These are phyloP conservation scores for Metroxylon sagu DNA, from an alignment of 176 grass and related monocot genomes.

Conservation along the genomic window DNA sequence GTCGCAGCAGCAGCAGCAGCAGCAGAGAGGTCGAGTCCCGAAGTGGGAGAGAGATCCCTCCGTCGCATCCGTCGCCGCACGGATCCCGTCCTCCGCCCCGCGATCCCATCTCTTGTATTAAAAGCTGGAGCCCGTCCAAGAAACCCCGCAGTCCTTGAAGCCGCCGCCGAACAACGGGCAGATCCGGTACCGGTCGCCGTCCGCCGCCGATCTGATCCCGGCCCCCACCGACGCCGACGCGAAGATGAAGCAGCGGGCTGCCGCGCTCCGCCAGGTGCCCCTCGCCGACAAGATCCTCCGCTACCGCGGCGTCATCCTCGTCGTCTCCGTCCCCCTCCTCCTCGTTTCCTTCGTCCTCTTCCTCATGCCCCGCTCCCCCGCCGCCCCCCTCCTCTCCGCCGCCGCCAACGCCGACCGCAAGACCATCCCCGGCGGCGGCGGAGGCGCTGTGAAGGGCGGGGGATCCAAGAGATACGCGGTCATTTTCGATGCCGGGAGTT, in stretches of 20 bases:
- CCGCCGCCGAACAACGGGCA: constrained; percentile 58
- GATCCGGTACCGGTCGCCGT: constrained; percentile 82
- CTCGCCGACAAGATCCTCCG: constrained; percentile 60
- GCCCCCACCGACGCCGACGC: constrained; percentile 17
- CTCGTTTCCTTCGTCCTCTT: constrained; percentile 69
- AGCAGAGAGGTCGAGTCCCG: too few relatives aligned
- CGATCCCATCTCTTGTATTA: too few relatives aligned
- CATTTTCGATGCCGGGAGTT: constrained; percentile 94
- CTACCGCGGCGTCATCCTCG: constrained; percentile 57
- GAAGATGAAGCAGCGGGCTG: constrained; percentile 63
- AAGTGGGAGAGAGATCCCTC: too few relatives aligned
- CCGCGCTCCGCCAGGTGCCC: constrained; percentile 34
- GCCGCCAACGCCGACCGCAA: constrained; percentile 20
- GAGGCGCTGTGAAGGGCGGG: neutral
- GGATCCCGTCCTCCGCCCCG: too few relatives aligned
- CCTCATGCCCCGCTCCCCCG: constrained; percentile 46
- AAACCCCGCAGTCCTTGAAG: constrained; percentile 45
- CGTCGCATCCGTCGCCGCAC: too few relatives aligned
- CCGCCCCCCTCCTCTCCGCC: constrained; percentile 6
- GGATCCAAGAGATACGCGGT: constrained; percentile 64
- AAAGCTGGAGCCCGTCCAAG: constrained; percentile 42
- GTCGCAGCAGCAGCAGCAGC: too few relatives aligned
- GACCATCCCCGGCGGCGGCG: constrained; percentile 33
- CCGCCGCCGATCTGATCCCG: constrained; percentile 52
- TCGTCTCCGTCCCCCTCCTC: constrained; percentile 56